These are phyloP conservation scores for Penicillium nordicum DNA, from an alignment of 2,329 filamentous ascomycete genomes.

Conservation along the genomic window DNA sequence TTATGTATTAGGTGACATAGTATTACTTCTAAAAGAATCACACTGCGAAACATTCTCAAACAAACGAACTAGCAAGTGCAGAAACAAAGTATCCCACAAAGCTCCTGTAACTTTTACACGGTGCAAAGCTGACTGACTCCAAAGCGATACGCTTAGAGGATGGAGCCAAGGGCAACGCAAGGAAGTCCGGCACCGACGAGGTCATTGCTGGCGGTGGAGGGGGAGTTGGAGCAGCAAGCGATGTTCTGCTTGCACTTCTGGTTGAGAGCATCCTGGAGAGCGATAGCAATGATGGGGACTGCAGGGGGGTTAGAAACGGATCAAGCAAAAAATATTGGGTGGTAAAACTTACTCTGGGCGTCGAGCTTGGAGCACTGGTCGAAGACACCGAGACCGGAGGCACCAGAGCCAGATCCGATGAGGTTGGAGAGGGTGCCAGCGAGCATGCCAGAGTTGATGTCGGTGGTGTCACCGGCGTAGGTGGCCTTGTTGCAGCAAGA, in stretches of 20 bases:
- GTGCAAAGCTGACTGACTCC: neutral
- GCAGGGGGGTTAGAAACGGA: neutral
- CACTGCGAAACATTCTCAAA: conserved; percentile 7
- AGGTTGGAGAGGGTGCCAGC: conserved; percentile 32
- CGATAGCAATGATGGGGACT: conserved; percentile 27
- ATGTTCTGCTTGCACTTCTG: conserved; percentile 40
- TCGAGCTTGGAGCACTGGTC: conserved; percentile 41
- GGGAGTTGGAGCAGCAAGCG: conserved; percentile 35
- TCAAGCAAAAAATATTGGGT: accelerated
- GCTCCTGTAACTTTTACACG: conserved; percentile 10
- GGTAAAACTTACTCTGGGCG: conserved; percentile 24
- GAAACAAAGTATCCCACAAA: conserved; percentile 12
- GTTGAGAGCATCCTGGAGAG: conserved; percentile 30
- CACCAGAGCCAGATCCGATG: conserved; percentile 31
- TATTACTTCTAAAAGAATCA: conserved; percentile 4
- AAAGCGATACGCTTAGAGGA: conserved; percentile 31
- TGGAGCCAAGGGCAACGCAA: conserved; percentile 37
- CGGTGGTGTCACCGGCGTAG: conserved; percentile 34
- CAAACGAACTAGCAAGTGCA: conserved; percentile 12
- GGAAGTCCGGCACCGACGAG: conserved; percentile 33
- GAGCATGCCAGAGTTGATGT: conserved; percentile 29
- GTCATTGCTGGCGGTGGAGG: conserved; percentile 22
- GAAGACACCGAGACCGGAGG: conserved; percentile 36
- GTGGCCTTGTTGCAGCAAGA: conserved; percentile 40
- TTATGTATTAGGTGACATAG: conserved; percentile 19